Evolutionary conservation across 2,329 filamentous ascomycete species (phyloP).

Genomic region (Exophiala aquamarina): DNA sequence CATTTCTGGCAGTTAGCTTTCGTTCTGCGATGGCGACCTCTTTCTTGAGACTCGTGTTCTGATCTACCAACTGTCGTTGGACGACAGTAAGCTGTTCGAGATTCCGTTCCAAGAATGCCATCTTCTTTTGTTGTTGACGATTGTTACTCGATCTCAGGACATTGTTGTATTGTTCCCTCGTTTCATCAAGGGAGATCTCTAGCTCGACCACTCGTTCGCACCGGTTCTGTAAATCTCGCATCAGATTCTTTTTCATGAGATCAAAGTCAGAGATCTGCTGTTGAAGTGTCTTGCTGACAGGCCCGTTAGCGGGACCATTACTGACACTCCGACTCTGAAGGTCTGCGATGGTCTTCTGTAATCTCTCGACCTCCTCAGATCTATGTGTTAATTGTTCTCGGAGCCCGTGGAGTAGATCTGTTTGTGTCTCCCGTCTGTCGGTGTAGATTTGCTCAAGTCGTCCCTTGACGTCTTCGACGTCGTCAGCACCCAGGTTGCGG

Average conservation of each 20-base stretch:
- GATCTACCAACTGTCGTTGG: constrained; percentile 94
- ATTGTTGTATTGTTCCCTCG: constrained; percentile 98
- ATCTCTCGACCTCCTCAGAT: constrained; percentile 75
- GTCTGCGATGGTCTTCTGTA: constrained; percentile 78
- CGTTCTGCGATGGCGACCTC: constrained; percentile 98
- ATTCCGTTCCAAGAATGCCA: constrained; percentile 98
- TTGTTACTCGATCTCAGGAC: constrained; percentile 96
- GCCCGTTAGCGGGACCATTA: constrained; percentile 58
- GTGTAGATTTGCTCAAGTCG: constrained; percentile 75
- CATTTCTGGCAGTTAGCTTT: constrained; percentile 93
- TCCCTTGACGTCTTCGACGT: constrained; percentile 81
- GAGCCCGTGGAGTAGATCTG: constrained; percentile 72
- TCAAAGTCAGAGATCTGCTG: constrained; percentile 99
- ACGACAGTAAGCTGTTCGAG: constrained; percentile 97
- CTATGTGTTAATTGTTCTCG: constrained; percentile 74
- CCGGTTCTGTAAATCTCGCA: constrained; percentile 97
- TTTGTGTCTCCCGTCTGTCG: constrained; percentile 71
- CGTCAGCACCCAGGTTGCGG: constrained; percentile 72
- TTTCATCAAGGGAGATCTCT: constrained; percentile 96
- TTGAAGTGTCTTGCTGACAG: constrained; percentile 86
- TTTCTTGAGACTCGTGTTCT: constrained; percentile 96
- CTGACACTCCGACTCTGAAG: constrained; percentile 61
- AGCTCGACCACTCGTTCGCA: constrained; percentile 98
- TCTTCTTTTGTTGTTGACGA: constrained; percentile 99
- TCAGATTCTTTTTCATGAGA: constrained; percentile 99